Conservation (phyloP, 257 asterid genomes). For the Ilex asprella region DNA sequence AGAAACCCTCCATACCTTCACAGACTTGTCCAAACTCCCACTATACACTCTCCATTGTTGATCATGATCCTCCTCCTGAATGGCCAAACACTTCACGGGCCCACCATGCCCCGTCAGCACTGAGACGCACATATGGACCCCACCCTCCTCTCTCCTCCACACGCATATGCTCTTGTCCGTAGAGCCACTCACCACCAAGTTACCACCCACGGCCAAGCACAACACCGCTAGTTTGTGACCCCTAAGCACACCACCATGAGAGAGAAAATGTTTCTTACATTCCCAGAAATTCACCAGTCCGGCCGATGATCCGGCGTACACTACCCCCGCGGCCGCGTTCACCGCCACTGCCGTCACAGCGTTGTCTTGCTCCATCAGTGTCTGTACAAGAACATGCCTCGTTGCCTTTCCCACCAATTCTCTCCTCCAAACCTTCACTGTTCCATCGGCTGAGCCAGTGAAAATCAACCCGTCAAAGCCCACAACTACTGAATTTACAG, state of each 20-base stretch:
- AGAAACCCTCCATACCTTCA: conserved; percentile 52
- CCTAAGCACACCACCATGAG: conserved; percentile 68
- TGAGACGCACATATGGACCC: conserved; percentile 50
- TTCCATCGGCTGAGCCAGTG: conserved; percentile 88
- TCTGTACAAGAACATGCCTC: conserved; percentile 56
- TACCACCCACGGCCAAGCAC: conserved; percentile 63
- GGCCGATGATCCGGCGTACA: conserved; percentile 83
- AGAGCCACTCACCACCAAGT: conserved; percentile 73
- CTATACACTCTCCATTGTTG: conserved; percentile 15
- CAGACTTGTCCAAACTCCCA: conserved; percentile 22
- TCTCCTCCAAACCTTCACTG: conserved; percentile 87
- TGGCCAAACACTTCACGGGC: conserved; percentile 86
- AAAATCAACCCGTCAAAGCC: conserved; percentile 61
- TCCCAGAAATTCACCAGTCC: conserved; percentile 90
- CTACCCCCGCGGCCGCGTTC: conserved; percentile 23
- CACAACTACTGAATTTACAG: conserved; percentile 58
- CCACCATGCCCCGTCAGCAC: conserved; percentile 76
- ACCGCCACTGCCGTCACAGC: conserved; percentile 77
- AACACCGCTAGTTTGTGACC: conserved; percentile 91
- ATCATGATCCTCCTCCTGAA: conserved; percentile 29
- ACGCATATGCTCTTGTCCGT: conserved; percentile 81
- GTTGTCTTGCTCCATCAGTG: conserved; percentile 51
- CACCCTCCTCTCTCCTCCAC: conserved; percentile 80
- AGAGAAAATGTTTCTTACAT: conserved; percentile 43
- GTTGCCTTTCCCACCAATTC: conserved; percentile 45